Conservation (phyloP, 495 filamentous ascomycete species). For the Aspergillus sclerotioniger region DNA sequence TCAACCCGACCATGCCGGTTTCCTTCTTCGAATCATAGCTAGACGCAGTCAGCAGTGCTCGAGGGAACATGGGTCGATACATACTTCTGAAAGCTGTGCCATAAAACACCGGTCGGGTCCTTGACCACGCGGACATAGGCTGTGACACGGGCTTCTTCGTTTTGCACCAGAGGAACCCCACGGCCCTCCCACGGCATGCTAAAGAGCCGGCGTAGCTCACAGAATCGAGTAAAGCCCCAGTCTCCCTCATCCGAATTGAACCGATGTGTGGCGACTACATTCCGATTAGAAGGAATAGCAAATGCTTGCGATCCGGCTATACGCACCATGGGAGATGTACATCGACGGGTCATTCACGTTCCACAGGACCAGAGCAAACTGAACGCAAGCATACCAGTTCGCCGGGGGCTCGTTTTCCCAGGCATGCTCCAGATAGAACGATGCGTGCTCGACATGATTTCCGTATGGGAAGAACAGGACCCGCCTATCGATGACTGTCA, state of each 20-base stretch:
- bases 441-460: slow-evolving; percentile 87
- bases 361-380: slow-evolving; percentile 91
- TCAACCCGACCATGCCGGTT: slow-evolving; percentile 93
- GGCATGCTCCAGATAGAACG: slow-evolving; percentile 95
- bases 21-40: slow-evolving; percentile 98
- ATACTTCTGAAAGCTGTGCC: slow-evolving; percentile 95
- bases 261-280: slow-evolving; percentile 70
- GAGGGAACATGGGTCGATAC: slow-evolving; percentile 15
- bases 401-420: slow-evolving; percentile 72
- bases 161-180: slow-evolving; percentile 78
- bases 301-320: not conserved
- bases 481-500: slow-evolving; percentile 56
- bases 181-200: slow-evolving; percentile 64
- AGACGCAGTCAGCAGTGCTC: slow-evolving; percentile 21
- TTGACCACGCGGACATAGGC: slow-evolving; percentile 93
- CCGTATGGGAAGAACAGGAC: slow-evolving; percentile 93
- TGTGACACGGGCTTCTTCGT: slow-evolving; percentile 80
- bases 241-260: slow-evolving; percentile 97
- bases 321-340: slow-evolving; percentile 62
- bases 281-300: slow-evolving; percentile 18
- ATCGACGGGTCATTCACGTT: slow-evolving; percentile 86
- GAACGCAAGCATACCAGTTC: slow-evolving; percentile 93
- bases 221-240: slow-evolving; percentile 96
- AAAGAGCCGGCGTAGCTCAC: slow-evolving; percentile 81
- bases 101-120: slow-evolving; percentile 97